Base-by-base conservation (phyloP, 179 eudicot species). In the Beta corolliflora region DNA sequence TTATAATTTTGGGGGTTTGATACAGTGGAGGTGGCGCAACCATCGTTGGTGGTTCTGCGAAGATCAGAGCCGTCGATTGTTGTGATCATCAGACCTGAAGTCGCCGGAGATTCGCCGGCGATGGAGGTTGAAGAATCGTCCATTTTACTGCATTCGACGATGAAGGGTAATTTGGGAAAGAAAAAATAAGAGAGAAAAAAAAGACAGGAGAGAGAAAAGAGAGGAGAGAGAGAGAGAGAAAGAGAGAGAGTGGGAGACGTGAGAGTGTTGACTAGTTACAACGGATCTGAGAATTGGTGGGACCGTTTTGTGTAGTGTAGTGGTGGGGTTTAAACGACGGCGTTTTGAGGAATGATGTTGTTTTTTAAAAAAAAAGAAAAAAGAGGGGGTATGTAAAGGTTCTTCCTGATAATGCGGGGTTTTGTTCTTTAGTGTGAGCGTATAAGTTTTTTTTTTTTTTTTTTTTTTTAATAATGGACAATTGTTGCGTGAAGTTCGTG, bases 261-360 rank as follows among this genome's bases (percentile, higher is more conserved):
- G 84, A 73, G 86, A 64, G 86, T 77, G 86, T 81, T 72, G 86
- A 84, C 86, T 84, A 65, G 83, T 78, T 77, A 44, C 83, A 83
- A 83, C 69, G 86, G 86, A 84, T 80, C 78, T 81, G 75, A 23
- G 56, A 45, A 45, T 5, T 13, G 21, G 76, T 75, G 77, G 77
- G 77, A 15, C 41, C 3, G 41, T 36, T 36, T 36, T 36, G 41
- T 36, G 41, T 36, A 36, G 41, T 36, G 41, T 48, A 48, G 52
- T 48, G 52, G 12, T 25, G 29, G 29, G 7, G 65, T 19, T 18
- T 0, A 15, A 23, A 75, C 80, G 76, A 25, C 69, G 70, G 16
- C 75, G 69, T 76, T 81, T 81, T 0, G 3, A 0, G 1, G 4
- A 36, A 36, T 36, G 41, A 36, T 36, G 41, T 25, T 25, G 29